Evolutionary conservation across 129 eudicot genomes (phyloP).

Genomic region (Calendula officinalis): DNA sequence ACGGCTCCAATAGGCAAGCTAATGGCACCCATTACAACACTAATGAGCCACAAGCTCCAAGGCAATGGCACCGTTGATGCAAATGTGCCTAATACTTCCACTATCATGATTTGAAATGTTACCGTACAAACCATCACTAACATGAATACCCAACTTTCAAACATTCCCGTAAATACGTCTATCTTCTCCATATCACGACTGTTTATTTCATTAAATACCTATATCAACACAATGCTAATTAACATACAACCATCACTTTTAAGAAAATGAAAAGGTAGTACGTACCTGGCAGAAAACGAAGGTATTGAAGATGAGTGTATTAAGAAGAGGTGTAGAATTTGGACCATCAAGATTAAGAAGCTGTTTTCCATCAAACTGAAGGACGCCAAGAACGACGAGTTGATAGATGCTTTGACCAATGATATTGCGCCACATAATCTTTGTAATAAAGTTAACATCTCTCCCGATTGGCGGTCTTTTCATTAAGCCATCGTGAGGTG

Average conservation of each 20-base stretch:
- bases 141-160: constrained; percentile 74
- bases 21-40: constrained; percentile 57
- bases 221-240: neutral
- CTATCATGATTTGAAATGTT: constrained; percentile 66
- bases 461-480: constrained; percentile 69
- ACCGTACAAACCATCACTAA: constrained; percentile 57
- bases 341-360: constrained; percentile 54
- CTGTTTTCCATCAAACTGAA: constrained; percentile 54
- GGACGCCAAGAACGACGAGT: constrained; percentile 53
- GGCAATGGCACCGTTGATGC: constrained; percentile 73
- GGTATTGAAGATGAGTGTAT: constrained; percentile 81
- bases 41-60: constrained; percentile 52
- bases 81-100: constrained; percentile 69
- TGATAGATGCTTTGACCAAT: constrained; percentile 82
- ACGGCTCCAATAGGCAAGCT: constrained; percentile 56
- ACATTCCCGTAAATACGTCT: constrained; percentile 60
- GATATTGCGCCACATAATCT: constrained; percentile 80
- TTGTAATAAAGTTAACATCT: constrained; percentile 59
- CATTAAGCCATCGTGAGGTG: constrained; percentile 83
- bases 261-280: neutral
- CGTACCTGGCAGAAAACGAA: constrained; percentile 86
- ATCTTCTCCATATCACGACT: constrained; percentile 94
- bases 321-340: constrained; percentile 54
- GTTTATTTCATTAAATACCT: constrained; percentile 86
- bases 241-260: neutral